Base-by-base conservation (phyloP, 1,284 basidiomycete genomes). In the Rhizoctonia solani region DNA sequence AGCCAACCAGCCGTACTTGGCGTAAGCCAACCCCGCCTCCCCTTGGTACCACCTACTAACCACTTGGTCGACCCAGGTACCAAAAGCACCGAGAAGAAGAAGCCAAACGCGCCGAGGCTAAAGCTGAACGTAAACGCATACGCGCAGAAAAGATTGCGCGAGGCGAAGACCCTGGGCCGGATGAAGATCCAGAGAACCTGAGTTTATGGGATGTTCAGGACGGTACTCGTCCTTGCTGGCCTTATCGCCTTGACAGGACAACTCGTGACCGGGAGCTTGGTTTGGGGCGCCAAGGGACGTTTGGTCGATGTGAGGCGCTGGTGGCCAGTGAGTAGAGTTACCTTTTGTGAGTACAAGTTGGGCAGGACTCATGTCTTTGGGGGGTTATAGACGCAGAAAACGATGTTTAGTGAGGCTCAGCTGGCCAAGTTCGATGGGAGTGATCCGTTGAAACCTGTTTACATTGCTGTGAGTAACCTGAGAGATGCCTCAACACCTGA, bases 1-100 rank as follows among this genome's bases (percentile, higher is more conserved):
- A 65, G 89, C 91, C 37, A 93, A 93, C 77, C 81, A 83, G 70
- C 92, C 91, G 21, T 93, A 91, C 77, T 82, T 93, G 55, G 85
- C 85, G 87, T 92, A 79, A 72, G 89, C 84, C 19, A 4, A 37
- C 25, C 11, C 9, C 19, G 21, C 21, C 19, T 13, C 23, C 53
- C 65, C 29, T 27, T 66, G 58, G 39, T 34, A 46, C 67, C 37
- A 68, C 55, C 46, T 49, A 58, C 71, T 68, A 73, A 54, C 50
- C 14, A 54, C 67, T 37, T 68, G 59, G 54, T 67, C 65, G n/a
- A n/a, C 47, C 54, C 72, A 91, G 90, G 13, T 85, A 92, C 76
- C 83, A 83, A 74, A 81, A 86, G 75, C 90, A 89, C 76, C 84
- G 83, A 66, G 81, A 82, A 66, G 79, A 83, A 72, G 85, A 85